A percentile compares a stretch with the other conserved stretches of the same genome.
These are phyloP conservation scores for Teratosphaeria destructans DNA, from an alignment of 2,329 filamentous ascomycete species.

Conservation along the genomic window DNA sequence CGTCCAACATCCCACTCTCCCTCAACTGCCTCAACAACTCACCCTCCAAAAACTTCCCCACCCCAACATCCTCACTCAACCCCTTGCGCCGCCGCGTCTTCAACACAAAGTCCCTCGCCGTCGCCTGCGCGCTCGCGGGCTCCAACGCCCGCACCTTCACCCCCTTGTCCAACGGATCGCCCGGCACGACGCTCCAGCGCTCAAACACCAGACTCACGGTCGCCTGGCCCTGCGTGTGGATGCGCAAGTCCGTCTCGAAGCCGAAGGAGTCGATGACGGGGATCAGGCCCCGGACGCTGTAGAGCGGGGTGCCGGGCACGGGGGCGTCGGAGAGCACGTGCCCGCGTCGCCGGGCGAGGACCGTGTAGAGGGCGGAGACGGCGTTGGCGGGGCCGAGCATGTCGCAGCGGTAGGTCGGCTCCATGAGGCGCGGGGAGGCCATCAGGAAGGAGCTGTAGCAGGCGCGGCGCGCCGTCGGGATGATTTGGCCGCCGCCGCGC, in stretches of 20 bases:
- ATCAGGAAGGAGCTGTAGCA: constrained; percentile 96
- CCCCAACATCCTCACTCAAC: constrained; percentile 85
- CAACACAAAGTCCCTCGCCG: constrained; percentile 88
- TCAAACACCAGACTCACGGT: constrained; percentile 90
- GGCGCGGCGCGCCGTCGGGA: constrained; percentile 82
- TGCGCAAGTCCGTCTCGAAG: constrained; percentile 93
- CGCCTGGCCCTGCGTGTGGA: constrained; percentile 88
- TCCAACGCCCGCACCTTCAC: constrained; percentile 75
- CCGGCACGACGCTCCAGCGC: constrained; percentile 89
- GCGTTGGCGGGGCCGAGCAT: constrained; percentile 89
- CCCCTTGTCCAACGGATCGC: constrained; percentile 84
- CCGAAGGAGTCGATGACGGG: constrained; percentile 97
- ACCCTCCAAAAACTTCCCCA: constrained; percentile 91
- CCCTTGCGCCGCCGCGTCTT: constrained; percentile 93
- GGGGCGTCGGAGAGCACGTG: constrained; percentile 92
- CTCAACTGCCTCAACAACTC: constrained; percentile 82
- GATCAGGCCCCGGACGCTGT: constrained; percentile 79
- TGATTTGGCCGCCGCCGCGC: constrained; percentile 91
- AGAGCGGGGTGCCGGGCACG: constrained; percentile 87
- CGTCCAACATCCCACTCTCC: constrained; percentile 67
- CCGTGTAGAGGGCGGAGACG: constrained; percentile 81
- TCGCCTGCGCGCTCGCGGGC: constrained; percentile 77
- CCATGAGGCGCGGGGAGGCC: constrained; percentile 93
- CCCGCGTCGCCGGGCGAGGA: constrained; percentile 75
- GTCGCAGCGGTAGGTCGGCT: constrained; percentile 83